Evolutionary conservation across 257 asterid genomes (phyloP), one percentile per base, ranked within the genome.

Genomic region (Solanum corneliomulleri): DNA sequence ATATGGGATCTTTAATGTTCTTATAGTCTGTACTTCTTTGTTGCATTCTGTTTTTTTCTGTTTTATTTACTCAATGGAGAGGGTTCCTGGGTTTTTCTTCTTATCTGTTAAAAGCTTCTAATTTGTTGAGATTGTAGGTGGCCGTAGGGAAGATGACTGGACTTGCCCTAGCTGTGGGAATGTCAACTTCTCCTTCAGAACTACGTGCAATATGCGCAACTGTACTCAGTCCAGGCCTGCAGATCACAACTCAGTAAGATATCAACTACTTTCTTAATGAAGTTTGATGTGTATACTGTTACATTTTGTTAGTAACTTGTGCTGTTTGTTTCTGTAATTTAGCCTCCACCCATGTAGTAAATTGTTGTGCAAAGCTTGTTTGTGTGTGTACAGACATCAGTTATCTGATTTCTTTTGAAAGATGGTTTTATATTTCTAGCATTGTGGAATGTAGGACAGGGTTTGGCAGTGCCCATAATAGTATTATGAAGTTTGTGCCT

Each of bases 101-200:
- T 69, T 49, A 31, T 33, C 35, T 4, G 35, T 31, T 81, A 27
- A 49, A 47, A 81, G 69, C 20, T 81, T 81, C 69, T 81, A 81
- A 42, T 37, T 83, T 89, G 42, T 83, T 88, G 66, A 85, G 27
- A 80, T 76, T 91, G 84, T 87, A 95, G 98, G 98, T 88, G 96
- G 95, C 42, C 97, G 98, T 44, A 93, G 98, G 90, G 98, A 95
- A 92, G 98, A 95, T 93, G 98, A 95, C 86, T 95, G 98, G 98
- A 95, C 98, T 47, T 95, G 98, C 85, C 95, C 97, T 18, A 95
- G 98, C 90, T 95, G 98, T 90, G 97, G 98, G 58, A 94, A 94
- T 72, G 98, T 94, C 82, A 95, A 95, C 92, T 95, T 93, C 90
- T 95, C 98, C 58, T 95, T 95, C 89, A 91, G 98, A 92, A 95